These are phyloP conservation scores for Rhizopogon vinicolor DNA, from an alignment of 768 basidiomycete genomes.

Conservation along the genomic window DNA sequence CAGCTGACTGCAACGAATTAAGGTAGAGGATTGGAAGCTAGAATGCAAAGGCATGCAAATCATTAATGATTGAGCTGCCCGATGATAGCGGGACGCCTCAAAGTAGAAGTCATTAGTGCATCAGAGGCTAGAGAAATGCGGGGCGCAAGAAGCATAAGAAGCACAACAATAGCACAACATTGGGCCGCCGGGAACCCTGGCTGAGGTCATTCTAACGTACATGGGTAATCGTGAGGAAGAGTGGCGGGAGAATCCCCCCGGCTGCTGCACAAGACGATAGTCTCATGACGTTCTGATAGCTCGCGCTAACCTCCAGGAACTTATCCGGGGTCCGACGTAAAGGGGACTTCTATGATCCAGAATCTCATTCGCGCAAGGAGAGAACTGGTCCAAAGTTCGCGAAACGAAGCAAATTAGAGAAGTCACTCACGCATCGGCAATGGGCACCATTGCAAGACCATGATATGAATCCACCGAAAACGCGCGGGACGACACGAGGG, in stretches of 20 bases:
- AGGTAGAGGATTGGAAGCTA: too few species aligned
- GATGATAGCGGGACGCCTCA: neutral
- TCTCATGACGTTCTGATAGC: neutral
- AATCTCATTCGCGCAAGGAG: neutral
- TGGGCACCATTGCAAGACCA: conserved; percentile 76
- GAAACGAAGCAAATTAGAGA: neutral
- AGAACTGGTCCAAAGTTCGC: neutral
- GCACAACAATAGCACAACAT: neutral
- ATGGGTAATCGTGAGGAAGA: neutral
- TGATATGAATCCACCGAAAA: conserved; percentile 84
- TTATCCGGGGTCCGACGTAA: neutral
- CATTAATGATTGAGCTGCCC: neutral
- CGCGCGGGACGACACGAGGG: conserved; percentile 75
- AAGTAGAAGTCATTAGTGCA: neutral
- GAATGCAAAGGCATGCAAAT: neutral
- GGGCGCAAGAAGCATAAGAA: neutral
- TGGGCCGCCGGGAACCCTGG: neutral
- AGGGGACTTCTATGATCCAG: neutral
- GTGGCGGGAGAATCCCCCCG: neutral
- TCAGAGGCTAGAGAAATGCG: neutral
- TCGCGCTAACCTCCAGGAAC: neutral
- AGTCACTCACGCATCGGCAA: conserved; percentile 70
- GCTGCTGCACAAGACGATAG: neutral
- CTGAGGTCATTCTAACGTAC: neutral
- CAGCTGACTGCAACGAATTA: neutral